Evolutionary conservation across 108 stramenopile species (phyloP), one percentile per base, ranked within the genome.

Genomic region (Skeletonema tropicum): DNA sequence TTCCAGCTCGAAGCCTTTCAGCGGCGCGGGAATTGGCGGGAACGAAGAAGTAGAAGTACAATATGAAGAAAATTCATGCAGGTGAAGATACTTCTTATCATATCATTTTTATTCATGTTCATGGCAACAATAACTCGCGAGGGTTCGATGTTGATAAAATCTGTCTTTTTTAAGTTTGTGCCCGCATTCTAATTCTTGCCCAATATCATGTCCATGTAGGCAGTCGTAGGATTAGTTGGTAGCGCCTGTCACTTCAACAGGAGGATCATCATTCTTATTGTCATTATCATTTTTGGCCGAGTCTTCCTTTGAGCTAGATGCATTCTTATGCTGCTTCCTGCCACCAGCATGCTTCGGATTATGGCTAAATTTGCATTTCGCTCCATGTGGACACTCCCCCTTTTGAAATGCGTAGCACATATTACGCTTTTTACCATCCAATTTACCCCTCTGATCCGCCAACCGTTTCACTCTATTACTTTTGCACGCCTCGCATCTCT

Each of bases 401-500:
- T 15, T 23, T 25, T 69, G 68, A 57, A 69, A 69, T 39, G 68
- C 68, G 25, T 59, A 69, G 21, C 68, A 69, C 57, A 69, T 69
- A 12, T 69, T 69, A 55, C 57, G 32, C 33, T 58, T 38, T 30
- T 38, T 30, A 35, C 57, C 12, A 64, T 72, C 71, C 62, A 72
- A 29, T 33, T 17, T 45, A 5, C 29, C 12, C 45, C 71, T 71
- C 63, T 64, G 63, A 26, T 63, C 25, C 21, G 68, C 60, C 29
- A 35, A 31, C 60, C 68, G 68, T 10, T 7, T 9, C 10, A 13
- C 32, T 30, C 35, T 26, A 15, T n/a, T 15, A 26, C 30, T 2
- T 30, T 65, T 46, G 41, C 71, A 72, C 3, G 64, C 13, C 35
- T 26, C 39, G 31, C 71, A 72, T n/a, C 71, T 21, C 15, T 25